Evolutionary conservation across 2,329 filamentous ascomycete species (phyloP).

Genomic region (Shiraia sp.): DNA sequence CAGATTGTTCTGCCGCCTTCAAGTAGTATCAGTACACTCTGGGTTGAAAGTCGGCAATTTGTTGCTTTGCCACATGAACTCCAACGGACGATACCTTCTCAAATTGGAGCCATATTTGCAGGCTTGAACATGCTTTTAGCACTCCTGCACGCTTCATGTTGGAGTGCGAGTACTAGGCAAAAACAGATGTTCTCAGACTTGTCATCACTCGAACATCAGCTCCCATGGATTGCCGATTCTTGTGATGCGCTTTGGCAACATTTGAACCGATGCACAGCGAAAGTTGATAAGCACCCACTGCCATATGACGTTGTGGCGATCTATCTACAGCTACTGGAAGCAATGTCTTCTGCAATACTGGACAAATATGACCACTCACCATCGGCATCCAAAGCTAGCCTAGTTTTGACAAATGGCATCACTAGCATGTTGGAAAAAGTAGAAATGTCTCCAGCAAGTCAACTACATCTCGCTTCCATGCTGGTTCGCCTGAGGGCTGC

Average conservation of each 20-base stretch:
- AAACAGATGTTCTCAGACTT: constrained; percentile 1
- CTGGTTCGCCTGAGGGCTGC: constrained; percentile 20
- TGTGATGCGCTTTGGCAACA: constrained; percentile 28
- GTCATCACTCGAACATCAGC: constrained; percentile 17
- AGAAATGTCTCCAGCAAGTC: constrained; percentile 22
- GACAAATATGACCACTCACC: constrained; percentile 7
- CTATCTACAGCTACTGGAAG: constrained; percentile 31
- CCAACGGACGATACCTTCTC: constrained; percentile 37
- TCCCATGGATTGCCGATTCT: constrained; percentile 33
- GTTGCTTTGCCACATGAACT: constrained; percentile 48
- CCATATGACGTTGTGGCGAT: constrained; percentile 23
- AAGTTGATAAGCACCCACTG: constrained; percentile 10
- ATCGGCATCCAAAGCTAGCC: constrained; percentile 24
- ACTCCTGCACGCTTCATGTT: constrained; percentile 9
- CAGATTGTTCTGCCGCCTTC: constrained; percentile 45
- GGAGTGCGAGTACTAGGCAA: neutral
- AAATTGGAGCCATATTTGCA: constrained; percentile 27
- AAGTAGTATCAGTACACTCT: constrained; percentile 43
- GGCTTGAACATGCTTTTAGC: constrained; percentile 30
- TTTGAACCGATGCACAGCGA: constrained; percentile 25
- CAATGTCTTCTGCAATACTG: constrained; percentile 9
- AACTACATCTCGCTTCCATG: constrained; percentile 28
- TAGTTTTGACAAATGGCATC: constrained; percentile 22
- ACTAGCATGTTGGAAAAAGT: constrained; percentile 20
- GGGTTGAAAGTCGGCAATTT: constrained; percentile 43